Conservation (phyloP, 805 yeast species). For the Ogataea trehaloabstinens region DNA sequence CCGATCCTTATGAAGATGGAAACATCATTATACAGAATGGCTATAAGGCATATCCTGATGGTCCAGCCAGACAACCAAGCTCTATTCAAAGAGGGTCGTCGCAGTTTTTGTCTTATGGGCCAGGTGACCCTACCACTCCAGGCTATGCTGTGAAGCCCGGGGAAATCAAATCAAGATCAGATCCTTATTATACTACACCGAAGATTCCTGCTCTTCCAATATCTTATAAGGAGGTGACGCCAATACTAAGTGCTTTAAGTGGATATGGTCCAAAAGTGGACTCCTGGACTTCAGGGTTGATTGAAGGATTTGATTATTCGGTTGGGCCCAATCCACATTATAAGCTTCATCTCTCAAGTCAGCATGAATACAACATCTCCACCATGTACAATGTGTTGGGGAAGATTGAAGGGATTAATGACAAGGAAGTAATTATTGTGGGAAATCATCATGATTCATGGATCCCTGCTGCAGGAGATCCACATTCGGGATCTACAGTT, state of each 20-base stretch:
- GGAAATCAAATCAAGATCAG: slow-evolving; percentile 46
- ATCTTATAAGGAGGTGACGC: slow-evolving; percentile 59
- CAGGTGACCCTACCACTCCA: slow-evolving; percentile 82
- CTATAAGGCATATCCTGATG: slow-evolving; percentile 64
- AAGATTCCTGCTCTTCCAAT: slow-evolving; percentile 71
- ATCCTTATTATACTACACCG: slow-evolving; percentile 54
- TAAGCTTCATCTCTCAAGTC: slow-evolving; percentile 53
- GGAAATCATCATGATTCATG: slow-evolving; percentile 84
- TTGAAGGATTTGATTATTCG: slow-evolving; percentile 36
- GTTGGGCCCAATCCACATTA: slow-evolving; percentile 37
- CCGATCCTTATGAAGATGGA: slow-evolving; percentile 69
- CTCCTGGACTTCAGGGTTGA: slow-evolving; percentile 27
- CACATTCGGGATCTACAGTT: slow-evolving; percentile 70
- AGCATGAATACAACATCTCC: slow-evolving; percentile 59
- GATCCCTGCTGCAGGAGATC: slow-evolving; percentile 78
- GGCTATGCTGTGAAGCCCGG: slow-evolving; percentile 63
- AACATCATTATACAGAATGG: slow-evolving; percentile 53
- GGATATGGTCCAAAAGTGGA: slow-evolving; percentile 51
- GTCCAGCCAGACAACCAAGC: slow-evolving; percentile 76
- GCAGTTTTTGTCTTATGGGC: slow-evolving; percentile 54
- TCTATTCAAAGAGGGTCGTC: slow-evolving; percentile 77
- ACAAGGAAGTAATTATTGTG: slow-evolving; percentile 55
- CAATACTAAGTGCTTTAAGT: slow-evolving; percentile 56
- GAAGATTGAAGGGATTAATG: slow-evolving; percentile 51
- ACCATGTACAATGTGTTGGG: slow-evolving; percentile 67